phyloP scores from a whole-genome alignment of 1,284 basidiomycete species.

The Fistulina hepatica region DNA sequence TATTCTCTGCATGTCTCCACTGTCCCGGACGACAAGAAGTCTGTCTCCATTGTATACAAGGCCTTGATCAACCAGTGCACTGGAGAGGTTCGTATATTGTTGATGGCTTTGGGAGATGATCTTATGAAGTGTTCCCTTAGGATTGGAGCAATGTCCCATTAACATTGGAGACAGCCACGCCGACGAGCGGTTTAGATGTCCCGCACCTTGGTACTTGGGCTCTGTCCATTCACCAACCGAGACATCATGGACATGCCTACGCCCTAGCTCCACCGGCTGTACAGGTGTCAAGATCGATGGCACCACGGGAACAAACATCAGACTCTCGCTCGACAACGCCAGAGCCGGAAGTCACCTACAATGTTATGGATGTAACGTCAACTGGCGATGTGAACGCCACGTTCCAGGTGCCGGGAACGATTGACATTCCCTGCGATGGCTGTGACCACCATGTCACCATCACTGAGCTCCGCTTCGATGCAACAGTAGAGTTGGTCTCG shows the following conservation, averaged over 20 bases:
- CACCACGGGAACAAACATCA: not conserved
- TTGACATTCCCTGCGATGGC: constrained; percentile 23
- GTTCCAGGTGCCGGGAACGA: constrained; percentile 25
- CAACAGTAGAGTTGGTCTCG: constrained; percentile 23
- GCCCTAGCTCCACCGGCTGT: not conserved
- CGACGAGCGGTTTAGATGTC: constrained; percentile 20
- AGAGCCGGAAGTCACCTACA: constrained; percentile 5
- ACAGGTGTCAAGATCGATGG: constrained; percentile 1
- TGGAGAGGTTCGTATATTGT: constrained; percentile 22
- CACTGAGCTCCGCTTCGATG: constrained; percentile 20
- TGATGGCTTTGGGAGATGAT: not conserved
- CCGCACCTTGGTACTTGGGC: constrained; percentile 19
- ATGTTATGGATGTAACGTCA: constrained; percentile 15
- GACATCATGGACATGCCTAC: not conserved
- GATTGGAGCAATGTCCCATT: constrained; percentile 23
- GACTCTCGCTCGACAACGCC: not conserved
- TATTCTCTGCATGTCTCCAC: constrained; percentile 33
- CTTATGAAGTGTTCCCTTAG: constrained; percentile 2
- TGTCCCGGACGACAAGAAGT: constrained; percentile 22
- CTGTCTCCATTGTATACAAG: constrained; percentile 28
- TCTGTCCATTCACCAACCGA: constrained; percentile 12
- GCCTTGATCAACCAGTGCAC: constrained; percentile 27
- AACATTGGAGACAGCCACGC: constrained; percentile 23
- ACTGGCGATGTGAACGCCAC: constrained; percentile 25
- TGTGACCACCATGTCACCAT: constrained; percentile 25